Conservation (phyloP, 371 early-diverging fungal species). For the Capillidium rhysosporum region DNA sequence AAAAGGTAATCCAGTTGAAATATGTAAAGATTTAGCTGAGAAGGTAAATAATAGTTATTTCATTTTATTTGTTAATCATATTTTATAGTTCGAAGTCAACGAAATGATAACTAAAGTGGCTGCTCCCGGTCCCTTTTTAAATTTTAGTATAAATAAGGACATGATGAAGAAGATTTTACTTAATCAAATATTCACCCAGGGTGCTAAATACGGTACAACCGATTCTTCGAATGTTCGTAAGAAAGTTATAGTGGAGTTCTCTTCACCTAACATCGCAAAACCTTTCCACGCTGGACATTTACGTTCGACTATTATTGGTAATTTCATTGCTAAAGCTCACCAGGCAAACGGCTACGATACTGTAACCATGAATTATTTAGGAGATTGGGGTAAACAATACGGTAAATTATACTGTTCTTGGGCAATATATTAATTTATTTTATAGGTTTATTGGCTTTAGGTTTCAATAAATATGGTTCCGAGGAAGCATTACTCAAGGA, state of each 20-base stretch:
- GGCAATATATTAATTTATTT: background rate
- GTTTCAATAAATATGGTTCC: constrained; percentile 69
- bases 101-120: constrained; percentile 29
- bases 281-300: constrained; percentile 99
- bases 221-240: constrained; percentile 30
- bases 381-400: constrained; percentile 99
- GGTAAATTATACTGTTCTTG: constrained; percentile 19
- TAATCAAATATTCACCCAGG: constrained; percentile 20
- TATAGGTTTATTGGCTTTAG: constrained; percentile 76
- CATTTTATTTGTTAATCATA: background rate
- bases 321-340: constrained; percentile 73
- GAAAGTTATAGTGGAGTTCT: constrained; percentile 80
- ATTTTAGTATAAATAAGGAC: constrained; percentile 51
- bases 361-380: constrained; percentile 93
- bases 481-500: constrained; percentile 58
- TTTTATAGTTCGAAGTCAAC: constrained; percentile 30
- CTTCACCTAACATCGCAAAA: constrained; percentile 99
- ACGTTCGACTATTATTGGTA: constrained; percentile 96
- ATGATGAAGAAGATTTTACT: constrained; percentile 29
- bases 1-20: constrained; percentile 61
- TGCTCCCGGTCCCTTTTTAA: constrained; percentile 63
- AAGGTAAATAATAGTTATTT: constrained; percentile 16
- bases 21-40: constrained; percentile 53
- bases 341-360: constrained; percentile 75
- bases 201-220: constrained; percentile 43